Evolutionary conservation across 2,329 filamentous ascomycete genomes (phyloP).

Genomic region (Metarhizium guizhouense): DNA sequence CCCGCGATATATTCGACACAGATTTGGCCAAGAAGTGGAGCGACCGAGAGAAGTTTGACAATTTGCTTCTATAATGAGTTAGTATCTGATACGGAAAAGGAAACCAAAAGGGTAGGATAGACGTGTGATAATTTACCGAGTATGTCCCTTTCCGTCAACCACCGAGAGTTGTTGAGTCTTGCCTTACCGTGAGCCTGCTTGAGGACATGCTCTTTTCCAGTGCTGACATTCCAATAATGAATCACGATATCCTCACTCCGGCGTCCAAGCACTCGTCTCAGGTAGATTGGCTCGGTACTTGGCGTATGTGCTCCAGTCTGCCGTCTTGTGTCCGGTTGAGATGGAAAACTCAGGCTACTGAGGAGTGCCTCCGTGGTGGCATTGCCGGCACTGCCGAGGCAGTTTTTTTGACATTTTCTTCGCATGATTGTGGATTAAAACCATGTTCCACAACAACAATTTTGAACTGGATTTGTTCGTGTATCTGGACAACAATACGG

Average conservation of each 20-base stretch:
- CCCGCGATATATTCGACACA: not conserved
- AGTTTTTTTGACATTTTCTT: not conserved
- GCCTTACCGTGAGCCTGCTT: not conserved
- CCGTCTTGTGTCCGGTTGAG: not conserved
- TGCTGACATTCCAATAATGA: not conserved
- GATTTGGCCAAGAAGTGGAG: not conserved
- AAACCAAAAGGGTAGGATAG: not conserved
- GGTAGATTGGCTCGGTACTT: not conserved
- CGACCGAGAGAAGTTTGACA: not conserved
- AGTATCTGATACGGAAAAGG: not conserved
- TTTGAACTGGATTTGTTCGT: not conserved
- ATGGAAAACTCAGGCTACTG: not conserved
- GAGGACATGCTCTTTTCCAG: not conserved
- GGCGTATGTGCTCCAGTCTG: not conserved
- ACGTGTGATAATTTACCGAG: not conserved
- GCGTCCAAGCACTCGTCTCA: not conserved
- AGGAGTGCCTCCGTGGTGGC: not conserved
- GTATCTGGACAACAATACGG: not conserved
- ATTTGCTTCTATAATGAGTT: not conserved
- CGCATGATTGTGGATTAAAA: not conserved
- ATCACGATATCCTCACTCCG: not conserved
- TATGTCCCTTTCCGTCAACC: not conserved
- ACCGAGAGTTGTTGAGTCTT: not conserved
- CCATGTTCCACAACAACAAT: not conserved
- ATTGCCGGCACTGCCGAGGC: not conserved